Conservation (phyloP, 164 flowering plant species). For the Nelumbo lutea region DNA sequence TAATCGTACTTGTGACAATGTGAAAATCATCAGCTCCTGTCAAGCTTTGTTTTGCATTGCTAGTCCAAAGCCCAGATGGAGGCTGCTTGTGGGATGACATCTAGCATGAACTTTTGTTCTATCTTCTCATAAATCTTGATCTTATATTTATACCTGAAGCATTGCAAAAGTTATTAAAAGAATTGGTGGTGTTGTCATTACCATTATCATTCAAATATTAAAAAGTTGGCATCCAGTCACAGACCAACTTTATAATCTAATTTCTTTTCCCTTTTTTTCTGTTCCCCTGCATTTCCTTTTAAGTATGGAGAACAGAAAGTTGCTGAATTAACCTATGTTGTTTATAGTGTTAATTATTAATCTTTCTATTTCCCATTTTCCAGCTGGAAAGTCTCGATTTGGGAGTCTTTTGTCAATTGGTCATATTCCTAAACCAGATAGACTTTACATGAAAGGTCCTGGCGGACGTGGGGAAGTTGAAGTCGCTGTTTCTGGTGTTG, state of each 20-base stretch:
- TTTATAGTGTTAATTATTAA: conserved; percentile 1
- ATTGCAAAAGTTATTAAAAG: no score
- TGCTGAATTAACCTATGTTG: neutral
- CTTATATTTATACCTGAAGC: no score
- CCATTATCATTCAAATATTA: neutral
- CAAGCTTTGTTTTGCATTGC: no score
- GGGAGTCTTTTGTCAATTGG: conserved; percentile 81
- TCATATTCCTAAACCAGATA: conserved; percentile 64
- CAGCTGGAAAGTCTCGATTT: conserved; percentile 85
- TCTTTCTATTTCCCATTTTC: conserved; percentile 12
- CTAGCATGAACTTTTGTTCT: no score
- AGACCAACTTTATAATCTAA: neutral
- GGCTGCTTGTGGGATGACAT: no score
- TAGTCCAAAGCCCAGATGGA: no score
- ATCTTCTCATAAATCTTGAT: no score
- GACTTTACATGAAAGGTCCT: conserved; percentile 95
- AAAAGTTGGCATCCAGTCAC: neutral
- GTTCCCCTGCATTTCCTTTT: neutral
- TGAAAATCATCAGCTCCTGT: no score
- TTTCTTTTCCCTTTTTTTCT: neutral
- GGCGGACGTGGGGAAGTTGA: conserved; percentile 99
- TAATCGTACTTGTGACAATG: no score
- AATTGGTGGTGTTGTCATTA: neutral
- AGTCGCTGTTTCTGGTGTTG: conserved; percentile 94
- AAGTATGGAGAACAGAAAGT: neutral